Evolutionary conservation across 192 early-diverging fungal species (phyloP).

Genomic region (Chytriomyces sp.): DNA sequence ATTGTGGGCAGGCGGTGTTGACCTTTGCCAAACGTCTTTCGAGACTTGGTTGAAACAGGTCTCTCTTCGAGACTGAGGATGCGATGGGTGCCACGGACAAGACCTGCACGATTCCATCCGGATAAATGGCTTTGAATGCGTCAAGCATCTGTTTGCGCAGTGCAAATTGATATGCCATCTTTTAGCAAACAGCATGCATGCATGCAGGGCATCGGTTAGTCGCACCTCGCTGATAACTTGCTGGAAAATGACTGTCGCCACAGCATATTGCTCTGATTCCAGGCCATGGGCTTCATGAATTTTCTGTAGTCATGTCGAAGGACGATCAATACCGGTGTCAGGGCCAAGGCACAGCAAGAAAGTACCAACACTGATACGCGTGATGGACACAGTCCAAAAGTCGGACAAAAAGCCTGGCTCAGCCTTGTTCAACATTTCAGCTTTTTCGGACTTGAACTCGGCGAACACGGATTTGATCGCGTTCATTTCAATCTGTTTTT

Average conservation of each 20-base stretch:
- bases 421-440: not conserved
- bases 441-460: not conserved
- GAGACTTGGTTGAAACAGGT: not conserved
- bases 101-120: slow-evolving; percentile 16
- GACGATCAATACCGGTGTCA: not conserved
- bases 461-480: not conserved
- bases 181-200: too few species aligned
- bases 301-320: not conserved
- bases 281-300: slow-evolving; percentile 18
- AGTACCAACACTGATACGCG: not conserved
- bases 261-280: slow-evolving; percentile 9
- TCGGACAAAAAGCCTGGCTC: not conserved
- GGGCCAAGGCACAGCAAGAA: not conserved
- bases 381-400: not conserved
- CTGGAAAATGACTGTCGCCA: not conserved
- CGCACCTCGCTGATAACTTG: slow-evolving; percentile 5
- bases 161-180: too few species aligned
- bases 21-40: slow-evolving; percentile 10
- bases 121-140: slow-evolving; percentile 7
- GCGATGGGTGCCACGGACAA: not conserved
- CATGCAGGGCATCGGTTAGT: not conserved
- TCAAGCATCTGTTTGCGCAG: not conserved
- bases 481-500: slow-evolving; percentile 23
- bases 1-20: slow-evolving; percentile 18
- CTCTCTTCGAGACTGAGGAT: not conserved